Evolutionary conservation across 805 yeast genomes (phyloP), one percentile per base, ranked within the genome.

Genomic region (Millerago galiae): DNA sequence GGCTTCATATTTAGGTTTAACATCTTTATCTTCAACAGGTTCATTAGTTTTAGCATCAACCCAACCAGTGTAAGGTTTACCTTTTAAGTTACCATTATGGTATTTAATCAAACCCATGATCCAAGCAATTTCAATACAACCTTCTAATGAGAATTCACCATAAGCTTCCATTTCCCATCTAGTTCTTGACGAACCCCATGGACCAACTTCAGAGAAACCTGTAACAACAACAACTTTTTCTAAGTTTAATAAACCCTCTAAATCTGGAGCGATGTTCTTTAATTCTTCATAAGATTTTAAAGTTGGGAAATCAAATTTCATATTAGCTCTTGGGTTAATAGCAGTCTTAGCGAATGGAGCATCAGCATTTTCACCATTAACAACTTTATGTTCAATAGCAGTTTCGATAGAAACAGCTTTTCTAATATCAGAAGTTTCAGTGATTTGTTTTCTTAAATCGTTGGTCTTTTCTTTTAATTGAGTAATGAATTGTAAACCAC

Each of bases 101-200:
- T 93, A 93, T 70, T 87, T 88, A 71, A 93, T 90, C 62, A 85
- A 77, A 54, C 97, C 97, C 98, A 93, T 93, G 56, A 93, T 90
- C 97, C 98, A 93, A 38, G 99, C 98, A 95, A 93, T 90, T 72
- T 93, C 99, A 61, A 93, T 83, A 61, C 96, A 84, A 60, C 99
- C 99, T 70, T 93, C 99, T 56, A 93, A 72, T 9, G 97, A 90
- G 69, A 93, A 93, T 61, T 85, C 88, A 59, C 99, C 99, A 47
- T 65, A 54, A 36, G 97, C 87, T 71, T 93, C 99, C 95, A 93
- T 93, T 69, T 93, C 98, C 99, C 99, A 93, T 75, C 99, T 81
- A 44, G 99, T 93, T 77, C 98, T 85, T 31, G 99, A 70, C 65
- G 90, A 89, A 78, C 99, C 99, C 96, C 97, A 95, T 59, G 99